phyloP scores from a whole-genome alignment of 75 land plant genomes.

The Adiantum capillusveneris region DNA sequence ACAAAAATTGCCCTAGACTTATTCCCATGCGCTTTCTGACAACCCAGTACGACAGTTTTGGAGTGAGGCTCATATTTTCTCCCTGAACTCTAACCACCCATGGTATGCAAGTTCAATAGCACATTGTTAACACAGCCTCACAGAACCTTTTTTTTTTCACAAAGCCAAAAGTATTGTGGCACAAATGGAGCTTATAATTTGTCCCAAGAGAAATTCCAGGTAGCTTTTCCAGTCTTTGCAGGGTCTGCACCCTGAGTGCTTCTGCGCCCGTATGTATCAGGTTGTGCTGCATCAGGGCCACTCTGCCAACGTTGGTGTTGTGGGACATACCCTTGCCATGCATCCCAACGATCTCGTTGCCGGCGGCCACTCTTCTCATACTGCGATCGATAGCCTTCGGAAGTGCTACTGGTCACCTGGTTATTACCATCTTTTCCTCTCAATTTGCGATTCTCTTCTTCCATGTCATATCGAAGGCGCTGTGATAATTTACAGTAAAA shows the following conservation, averaged over 20 bases:
- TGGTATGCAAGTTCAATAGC: too few relatives aligned
- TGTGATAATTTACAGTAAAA: constrained; percentile 11
- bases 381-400: constrained; percentile 31
- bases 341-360: constrained; percentile 45
- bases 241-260: neutral
- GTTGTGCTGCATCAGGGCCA: constrained; percentile 41
- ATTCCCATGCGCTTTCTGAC: too few relatives aligned
- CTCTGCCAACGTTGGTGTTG: constrained; percentile 45
- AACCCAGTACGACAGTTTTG: too few relatives aligned
- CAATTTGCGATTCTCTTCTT: constrained; percentile 59
- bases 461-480: constrained; percentile 72
- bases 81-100: too few relatives aligned
- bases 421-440: constrained; percentile 35
- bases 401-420: constrained; percentile 12
- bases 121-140: too few relatives aligned
- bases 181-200: too few relatives aligned
- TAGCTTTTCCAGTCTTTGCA: too few relatives aligned
- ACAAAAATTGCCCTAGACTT: too few relatives aligned
- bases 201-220: too few relatives aligned
- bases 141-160: too few relatives aligned
- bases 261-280: constrained; percentile 29
- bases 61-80: too few relatives aligned
- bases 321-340: constrained; percentile 35
- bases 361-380: constrained; percentile 34
- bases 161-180: too few relatives aligned